Conservation (phyloP, 2,329 filamentous ascomycete genomes). For the Cladosporium halotolerans region DNA sequence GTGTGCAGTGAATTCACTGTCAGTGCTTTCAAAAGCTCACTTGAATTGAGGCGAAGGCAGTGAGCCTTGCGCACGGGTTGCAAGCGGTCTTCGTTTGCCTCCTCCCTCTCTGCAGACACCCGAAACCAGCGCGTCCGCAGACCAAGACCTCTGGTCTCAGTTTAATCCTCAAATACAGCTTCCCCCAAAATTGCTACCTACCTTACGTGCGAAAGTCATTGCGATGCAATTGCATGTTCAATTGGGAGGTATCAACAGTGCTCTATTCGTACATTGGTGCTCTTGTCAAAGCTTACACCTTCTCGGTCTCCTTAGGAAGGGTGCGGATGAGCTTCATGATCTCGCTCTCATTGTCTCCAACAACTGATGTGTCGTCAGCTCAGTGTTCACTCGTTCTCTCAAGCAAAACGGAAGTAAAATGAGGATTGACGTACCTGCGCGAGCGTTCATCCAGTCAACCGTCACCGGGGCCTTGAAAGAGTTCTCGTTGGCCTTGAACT, state of each 20-base stretch:
- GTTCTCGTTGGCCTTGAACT: conserved; percentile 62
- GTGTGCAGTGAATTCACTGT: not conserved
- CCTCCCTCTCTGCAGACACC: conserved; percentile 8
- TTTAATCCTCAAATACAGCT: too few species aligned
- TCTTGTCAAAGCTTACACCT: conserved; percentile 13
- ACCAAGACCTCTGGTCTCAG: not conserved
- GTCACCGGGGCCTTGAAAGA: conserved; percentile 72
- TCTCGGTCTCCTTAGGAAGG: conserved; percentile 38
- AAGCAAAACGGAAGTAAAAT: not conserved
- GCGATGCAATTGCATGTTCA: not conserved
- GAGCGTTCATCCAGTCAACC: conserved; percentile 92
- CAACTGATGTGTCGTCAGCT: conserved; percentile 36
- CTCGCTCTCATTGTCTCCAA: conserved; percentile 77
- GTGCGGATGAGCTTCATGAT: conserved; percentile 63
- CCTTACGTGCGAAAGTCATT: too few species aligned
- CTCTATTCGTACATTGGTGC: conserved; percentile 2
- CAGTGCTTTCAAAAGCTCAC: not conserved
- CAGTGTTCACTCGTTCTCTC: not conserved
- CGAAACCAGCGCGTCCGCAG: conserved; percentile 10
- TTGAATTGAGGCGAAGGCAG: not conserved
- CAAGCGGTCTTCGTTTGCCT: conserved; percentile 1
- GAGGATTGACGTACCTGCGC: conserved; percentile 49
- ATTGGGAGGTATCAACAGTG: conserved; percentile 9
- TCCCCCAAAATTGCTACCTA: too few species aligned
- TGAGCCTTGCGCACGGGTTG: not conserved